Base-by-base conservation (phyloP, 306 rosid species). In the Oemleria cerasiformis region DNA sequence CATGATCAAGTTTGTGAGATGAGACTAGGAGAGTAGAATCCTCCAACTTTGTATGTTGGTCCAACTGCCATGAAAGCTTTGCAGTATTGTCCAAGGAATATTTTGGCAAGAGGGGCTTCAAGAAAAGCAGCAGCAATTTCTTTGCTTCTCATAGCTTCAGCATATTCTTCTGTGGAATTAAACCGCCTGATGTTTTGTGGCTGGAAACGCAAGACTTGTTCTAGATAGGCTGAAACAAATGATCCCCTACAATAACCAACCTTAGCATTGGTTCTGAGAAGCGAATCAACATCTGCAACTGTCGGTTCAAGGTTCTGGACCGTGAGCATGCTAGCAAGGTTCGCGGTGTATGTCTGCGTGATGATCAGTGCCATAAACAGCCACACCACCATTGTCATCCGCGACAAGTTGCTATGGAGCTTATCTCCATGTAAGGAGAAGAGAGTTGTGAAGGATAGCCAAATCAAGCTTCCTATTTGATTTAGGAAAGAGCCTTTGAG, bases 381-480 rank as follows among this genome's bases (percentile, higher is more conserved):
- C 92, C 92, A 87, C 2, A 78, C 78, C 74, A 84, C 77, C 81
- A 76, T 76, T 51, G 78, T 70, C 81, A 82, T 74, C 71, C 84
- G 20, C 3, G 92, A 82, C n/a, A 87, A 69, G 62, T 78, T 78
- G 73, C 73, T 84, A 23, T 76, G 79, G 19, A 82, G 67, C 77
- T 71, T 75, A 0, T 41, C 73, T 17, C 88, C 89, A 8, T 72
- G 79, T 10, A 81, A 68, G 44, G 83, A 76, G 70, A 85, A 42
- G 47, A 87, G 75, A 62, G 80, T 82, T 55, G 81, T 77, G 81
- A 85, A 72, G 21, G 88, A 73, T 56, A 84, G 78, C 77, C 72
- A 78, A 45, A 82, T 65, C 68, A 80, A 62, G 75, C 44, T 79
- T 39, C 86, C 84, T 4, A 75, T 71, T 70, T 86, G 91, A 67